phyloP scores from a whole-genome alignment of 352 stramenopile genomes.

The Peronosclerospora sorghi region DNA sequence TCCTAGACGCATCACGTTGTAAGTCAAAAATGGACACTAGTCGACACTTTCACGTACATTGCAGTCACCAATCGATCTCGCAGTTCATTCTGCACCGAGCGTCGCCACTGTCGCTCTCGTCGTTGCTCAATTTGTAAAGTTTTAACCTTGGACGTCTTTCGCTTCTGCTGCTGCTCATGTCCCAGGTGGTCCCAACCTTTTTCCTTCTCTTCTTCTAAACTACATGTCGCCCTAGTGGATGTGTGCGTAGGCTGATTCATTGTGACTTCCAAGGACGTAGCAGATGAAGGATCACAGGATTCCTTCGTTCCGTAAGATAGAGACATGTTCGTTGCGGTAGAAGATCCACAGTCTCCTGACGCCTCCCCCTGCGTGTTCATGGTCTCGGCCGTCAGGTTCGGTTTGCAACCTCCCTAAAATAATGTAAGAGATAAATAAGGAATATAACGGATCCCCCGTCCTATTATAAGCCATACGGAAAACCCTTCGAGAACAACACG shows the following conservation, averaged over 20 bases:
- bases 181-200: slow-evolving; percentile 4
- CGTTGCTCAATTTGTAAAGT: slow-evolving; percentile 25
- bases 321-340: not conserved
- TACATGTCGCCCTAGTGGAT: not conserved
- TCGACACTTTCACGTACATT: slow-evolving; percentile 18
- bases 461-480: no score
- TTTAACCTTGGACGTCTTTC: slow-evolving; percentile 15
- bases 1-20: slow-evolving; percentile 12
- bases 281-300: slow-evolving; percentile 16
- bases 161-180: slow-evolving; percentile 2
- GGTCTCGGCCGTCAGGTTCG: no score
- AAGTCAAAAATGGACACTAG: not conserved
- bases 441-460: no score
- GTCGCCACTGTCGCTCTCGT: slow-evolving; percentile 23
- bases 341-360: not conserved
- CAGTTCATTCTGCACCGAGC: slow-evolving; percentile 24
- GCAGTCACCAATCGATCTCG: slow-evolving; percentile 20
- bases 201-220: slow-evolving; percentile 1
- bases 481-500: no score
- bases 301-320: slow-evolving; percentile 6
- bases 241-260: slow-evolving; percentile 2
- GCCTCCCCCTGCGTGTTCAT: slow-evolving; percentile 13
- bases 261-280: slow-evolving; percentile 20
- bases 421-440: no score
- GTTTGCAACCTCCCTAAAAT: no score